Percentiles rank a stretch among this genome's conserved stretches.
phyloP scores from a whole-genome alignment of 208 protist species.

The Leishmania martiniquensis region DNA sequence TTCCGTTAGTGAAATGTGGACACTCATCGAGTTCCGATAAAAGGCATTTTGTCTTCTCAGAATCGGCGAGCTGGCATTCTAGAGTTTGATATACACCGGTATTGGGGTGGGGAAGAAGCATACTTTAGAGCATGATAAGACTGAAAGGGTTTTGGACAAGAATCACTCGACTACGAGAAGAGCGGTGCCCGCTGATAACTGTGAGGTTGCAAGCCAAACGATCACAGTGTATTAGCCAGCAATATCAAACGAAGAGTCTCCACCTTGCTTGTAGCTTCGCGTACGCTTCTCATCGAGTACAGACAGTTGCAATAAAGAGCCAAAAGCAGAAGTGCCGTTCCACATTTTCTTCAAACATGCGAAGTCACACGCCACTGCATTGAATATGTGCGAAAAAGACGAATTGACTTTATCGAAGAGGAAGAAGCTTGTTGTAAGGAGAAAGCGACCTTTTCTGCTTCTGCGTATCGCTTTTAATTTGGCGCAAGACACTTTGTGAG shows the following conservation, averaged over 20 bases:
- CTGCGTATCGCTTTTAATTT: slow-evolving; percentile 34
- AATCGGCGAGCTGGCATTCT: not conserved
- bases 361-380: not conserved
- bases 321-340: not conserved
- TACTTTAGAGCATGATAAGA: not conserved
- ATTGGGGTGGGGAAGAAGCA: not conserved
- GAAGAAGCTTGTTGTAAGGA: slow-evolving; percentile 14
- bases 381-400: not conserved
- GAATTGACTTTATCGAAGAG: not conserved
- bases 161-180: not conserved
- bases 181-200: not conserved
- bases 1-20: not conserved
- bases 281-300: not conserved
- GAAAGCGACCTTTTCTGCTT: not conserved
- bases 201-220: not conserved
- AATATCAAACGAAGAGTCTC: not conserved
- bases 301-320: not conserved
- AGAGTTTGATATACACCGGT: not conserved
- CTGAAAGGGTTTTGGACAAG: not conserved
- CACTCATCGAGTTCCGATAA: not conserved
- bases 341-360: not conserved
- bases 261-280: not conserved
- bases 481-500: slow-evolving; percentile 24
- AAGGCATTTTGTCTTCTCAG: not conserved
- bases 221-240: not conserved